Conservation (phyloP, 2,329 filamentous ascomycete genomes). For the Pyrenophora graminea region DNA sequence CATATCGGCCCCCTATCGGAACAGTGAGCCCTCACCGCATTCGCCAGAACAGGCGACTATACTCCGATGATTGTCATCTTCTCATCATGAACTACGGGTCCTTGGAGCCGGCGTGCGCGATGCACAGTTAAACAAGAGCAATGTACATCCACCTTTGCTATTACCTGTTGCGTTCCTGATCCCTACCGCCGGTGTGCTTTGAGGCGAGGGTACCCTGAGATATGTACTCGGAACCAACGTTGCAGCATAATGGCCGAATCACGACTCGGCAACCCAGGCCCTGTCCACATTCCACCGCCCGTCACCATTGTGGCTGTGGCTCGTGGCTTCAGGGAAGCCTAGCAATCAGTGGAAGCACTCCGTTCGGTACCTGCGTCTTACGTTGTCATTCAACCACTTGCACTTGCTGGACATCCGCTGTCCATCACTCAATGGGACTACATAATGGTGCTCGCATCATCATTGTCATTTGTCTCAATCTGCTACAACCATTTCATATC, state of each 20-base stretch:
- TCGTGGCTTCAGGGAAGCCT: slow-evolving; percentile 10
- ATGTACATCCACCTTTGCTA: background rate
- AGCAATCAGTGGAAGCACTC: slow-evolving; percentile 2
- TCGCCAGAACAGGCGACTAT: slow-evolving; percentile 3
- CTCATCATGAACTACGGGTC: slow-evolving; percentile 7
- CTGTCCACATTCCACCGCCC: slow-evolving; percentile 2
- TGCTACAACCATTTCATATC: background rate
- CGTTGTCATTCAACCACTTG: slow-evolving; percentile 6
- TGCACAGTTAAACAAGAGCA: background rate
- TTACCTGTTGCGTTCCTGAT: background rate
- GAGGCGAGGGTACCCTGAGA: background rate
- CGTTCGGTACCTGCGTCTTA: slow-evolving; percentile 18
- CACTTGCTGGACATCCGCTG: slow-evolving; percentile 1
- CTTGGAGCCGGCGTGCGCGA: slow-evolving; percentile 13
- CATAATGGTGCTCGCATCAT: slow-evolving; percentile 8
- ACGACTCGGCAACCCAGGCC: background rate
- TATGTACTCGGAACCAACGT: background rate
- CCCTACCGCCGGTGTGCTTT: slow-evolving; percentile 11
- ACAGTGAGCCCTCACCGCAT: slow-evolving; percentile 6
- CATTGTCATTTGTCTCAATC: background rate
- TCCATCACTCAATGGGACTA: background rate
- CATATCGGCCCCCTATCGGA: background rate
- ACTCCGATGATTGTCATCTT: slow-evolving; percentile 5
- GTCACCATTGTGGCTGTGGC: slow-evolving; percentile 16
- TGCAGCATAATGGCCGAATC: background rate